A percentile compares a stretch with the other conserved stretches of the same genome.
These are phyloP conservation scores for sweet orange (Citrus sinensis) DNA, from an alignment of 345 rosid genomes.

Conservation along the genomic window DNA sequence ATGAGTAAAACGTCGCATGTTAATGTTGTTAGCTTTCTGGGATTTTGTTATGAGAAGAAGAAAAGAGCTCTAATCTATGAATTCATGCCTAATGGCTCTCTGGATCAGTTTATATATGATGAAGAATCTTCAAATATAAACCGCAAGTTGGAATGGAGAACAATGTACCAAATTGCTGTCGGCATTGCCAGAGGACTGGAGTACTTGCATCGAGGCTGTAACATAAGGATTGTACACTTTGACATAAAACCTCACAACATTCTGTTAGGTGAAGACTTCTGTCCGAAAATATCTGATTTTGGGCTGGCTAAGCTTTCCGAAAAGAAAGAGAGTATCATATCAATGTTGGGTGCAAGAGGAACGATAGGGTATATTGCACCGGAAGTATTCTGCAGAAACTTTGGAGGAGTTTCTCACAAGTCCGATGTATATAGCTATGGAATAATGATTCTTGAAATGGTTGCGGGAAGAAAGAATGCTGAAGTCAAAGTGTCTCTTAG, in stretches of 20 bases:
- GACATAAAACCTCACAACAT: constrained; percentile 49
- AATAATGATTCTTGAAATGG: constrained; percentile 2
- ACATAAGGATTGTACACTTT: constrained; percentile 44
- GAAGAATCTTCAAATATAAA: background rate
- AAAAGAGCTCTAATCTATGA: constrained; percentile 36
- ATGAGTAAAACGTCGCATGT: constrained; percentile 46
- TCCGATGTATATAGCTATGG: constrained; percentile 2
- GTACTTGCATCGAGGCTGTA: constrained; percentile 50
- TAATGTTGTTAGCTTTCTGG: constrained; percentile 36
- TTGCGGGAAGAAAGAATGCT: background rate
- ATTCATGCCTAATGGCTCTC: constrained; percentile 38
- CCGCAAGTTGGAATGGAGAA: constrained; percentile 3
- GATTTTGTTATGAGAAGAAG: constrained; percentile 34
- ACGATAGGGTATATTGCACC: constrained; percentile 49
- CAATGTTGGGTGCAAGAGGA: constrained; percentile 33
- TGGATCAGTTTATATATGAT: constrained; percentile 26
- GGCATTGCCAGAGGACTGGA: constrained; percentile 53
- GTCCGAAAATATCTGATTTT: constrained; percentile 46
- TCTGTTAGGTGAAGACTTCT: constrained; percentile 28
- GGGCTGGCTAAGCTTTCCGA: constrained; percentile 45
- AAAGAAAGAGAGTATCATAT: constrained; percentile 28
- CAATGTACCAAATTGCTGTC: constrained; percentile 4
- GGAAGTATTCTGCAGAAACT: constrained; percentile 26
- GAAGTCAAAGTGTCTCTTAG: background rate
- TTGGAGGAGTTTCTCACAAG: constrained; percentile 36